phyloP scores from a whole-genome alignment of 345 rosid species.

The Bruguiera gymnorhiza region DNA sequence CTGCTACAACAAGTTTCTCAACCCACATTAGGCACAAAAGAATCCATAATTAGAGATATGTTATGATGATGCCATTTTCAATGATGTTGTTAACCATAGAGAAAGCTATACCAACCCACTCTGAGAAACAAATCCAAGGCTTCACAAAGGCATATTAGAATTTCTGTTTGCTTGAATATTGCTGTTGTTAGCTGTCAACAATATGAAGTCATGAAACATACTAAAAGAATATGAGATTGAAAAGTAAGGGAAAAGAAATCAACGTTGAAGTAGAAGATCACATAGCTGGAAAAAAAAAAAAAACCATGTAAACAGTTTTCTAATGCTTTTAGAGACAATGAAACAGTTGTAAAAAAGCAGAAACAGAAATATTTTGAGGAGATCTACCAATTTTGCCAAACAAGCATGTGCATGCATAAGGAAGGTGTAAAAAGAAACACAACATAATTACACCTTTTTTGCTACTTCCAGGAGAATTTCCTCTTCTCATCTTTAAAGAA shows the following conservation, averaged over 20 bases:
- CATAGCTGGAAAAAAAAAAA: no score
- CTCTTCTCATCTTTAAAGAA: conserved; percentile 84
- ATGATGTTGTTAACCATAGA: not conserved
- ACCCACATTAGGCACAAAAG: conserved; percentile 40
- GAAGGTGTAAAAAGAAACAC: not conserved
- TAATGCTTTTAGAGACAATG: no score
- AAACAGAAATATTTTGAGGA: no score
- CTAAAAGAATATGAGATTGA: not conserved
- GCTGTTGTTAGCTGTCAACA: conserved; percentile 83
- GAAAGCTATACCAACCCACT: conserved; percentile 50
- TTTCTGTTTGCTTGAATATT: conserved; percentile 92
- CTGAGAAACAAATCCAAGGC: conserved; percentile 91
- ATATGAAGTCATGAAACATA: not conserved
- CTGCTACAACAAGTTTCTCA: conserved; percentile 65
- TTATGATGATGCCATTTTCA: not conserved
- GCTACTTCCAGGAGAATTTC: conserved; percentile 93
- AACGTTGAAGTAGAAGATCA: no score
- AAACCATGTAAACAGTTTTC: no score
- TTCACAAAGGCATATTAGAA: conserved; percentile 85
- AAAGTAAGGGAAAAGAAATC: not conserved
- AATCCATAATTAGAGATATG: conserved; percentile 1
- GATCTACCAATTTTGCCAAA: no score
- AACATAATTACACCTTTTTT: conserved; percentile 49
- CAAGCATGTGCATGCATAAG: not conserved
- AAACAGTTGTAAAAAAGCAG: no score